Base-by-base conservation (phyloP, 345 rosid genomes). In the Laguncularia racemosa region DNA sequence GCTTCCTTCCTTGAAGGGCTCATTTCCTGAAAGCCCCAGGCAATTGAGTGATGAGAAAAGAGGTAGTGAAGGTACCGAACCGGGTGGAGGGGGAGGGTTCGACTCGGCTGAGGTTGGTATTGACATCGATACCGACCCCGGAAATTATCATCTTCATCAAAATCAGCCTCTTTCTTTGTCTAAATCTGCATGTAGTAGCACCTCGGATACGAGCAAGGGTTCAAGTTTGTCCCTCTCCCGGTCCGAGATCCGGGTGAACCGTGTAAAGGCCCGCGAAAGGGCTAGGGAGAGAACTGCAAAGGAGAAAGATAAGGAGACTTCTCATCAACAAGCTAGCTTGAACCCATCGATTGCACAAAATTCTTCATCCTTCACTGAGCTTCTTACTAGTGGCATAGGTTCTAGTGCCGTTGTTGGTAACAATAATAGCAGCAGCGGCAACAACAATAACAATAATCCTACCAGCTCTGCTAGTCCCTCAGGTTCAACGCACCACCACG, bases 101-200 rank as follows among this genome's bases (percentile, higher is more conserved):
- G 83, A 75, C 50, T 81, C 91, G 16, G 82, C 80, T 16, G 83
- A 81, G 65, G 74, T 79, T 20, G 89, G 82, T 46, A 68, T 74
- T 14, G 74, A 76, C 14, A 78, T 67, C 3, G 84, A 82, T 26
- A 74, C 72, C 4, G 67, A 63, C 20, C 66, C 23, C 43, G 62
- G 40, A 9, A 33, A 65, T 45, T 47, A 64, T 14, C 73, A 73
- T 45, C 79, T 77, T 20, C 78, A 73, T 48, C 92, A 75, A 68
- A 77, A 69, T 33, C 96, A 76, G 73, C 81, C 82, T 57, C 62
- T 69, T 13, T 83, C 89, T 0, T 17, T 88, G 69, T 85, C 91
- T 46, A 91, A 86, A 79, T 85, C 99, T 28, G 98, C 89, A 67
- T 89, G 93, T 57, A 93, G 99, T 53, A 87, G 99, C 65, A 89